These are phyloP conservation scores for Hagleromyces aurorensis DNA, from an alignment of 805 yeast genomes.

Conservation along the genomic window DNA sequence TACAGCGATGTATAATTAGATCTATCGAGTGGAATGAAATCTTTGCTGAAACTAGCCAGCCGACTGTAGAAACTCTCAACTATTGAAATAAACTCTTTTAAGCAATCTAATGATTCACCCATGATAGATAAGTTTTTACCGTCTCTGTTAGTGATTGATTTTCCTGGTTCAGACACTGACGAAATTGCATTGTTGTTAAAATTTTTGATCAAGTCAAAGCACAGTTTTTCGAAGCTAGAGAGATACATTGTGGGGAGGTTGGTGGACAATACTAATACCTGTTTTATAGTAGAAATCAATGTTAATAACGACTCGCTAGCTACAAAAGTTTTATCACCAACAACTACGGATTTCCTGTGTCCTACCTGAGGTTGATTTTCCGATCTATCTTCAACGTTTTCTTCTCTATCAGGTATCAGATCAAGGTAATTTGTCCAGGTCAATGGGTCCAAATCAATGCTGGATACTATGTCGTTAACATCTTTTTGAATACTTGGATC, in stretches of 20 bases:
- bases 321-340: slow-evolving; percentile 50
- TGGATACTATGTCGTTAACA: slow-evolving; percentile 43
- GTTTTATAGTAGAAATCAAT: slow-evolving; percentile 37
- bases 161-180: slow-evolving; percentile 17
- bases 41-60: slow-evolving; percentile 17
- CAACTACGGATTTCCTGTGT: slow-evolving; percentile 36
- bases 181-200: slow-evolving; percentile 36
- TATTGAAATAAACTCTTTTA: slow-evolving; percentile 29
- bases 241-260: slow-evolving; percentile 41
- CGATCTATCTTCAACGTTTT: slow-evolving; percentile 7
- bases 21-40: slow-evolving; percentile 18
- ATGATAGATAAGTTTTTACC: slow-evolving; percentile 35
- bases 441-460: slow-evolving; percentile 40
- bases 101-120: slow-evolving; percentile 37
- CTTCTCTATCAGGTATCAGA: slow-evolving; percentile 8
- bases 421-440: slow-evolving; percentile 40
- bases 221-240: slow-evolving; percentile 35
- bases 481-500: slow-evolving; percentile 38
- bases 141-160: slow-evolving; percentile 15
- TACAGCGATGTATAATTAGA: slow-evolving; percentile 18
- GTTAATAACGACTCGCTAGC: slow-evolving; percentile 44
- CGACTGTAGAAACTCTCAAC: slow-evolving; percentile 27
- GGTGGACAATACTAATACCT: slow-evolving; percentile 47
- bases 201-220: slow-evolving; percentile 40
- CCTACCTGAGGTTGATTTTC: slow-evolving; percentile 16